Percentiles rank a stretch among this genome's conserved stretches.
These are phyloP conservation scores for Mycosphaerella sp. DNA, from an alignment of 2,329 filamentous ascomycete genomes.

Conservation along the genomic window DNA sequence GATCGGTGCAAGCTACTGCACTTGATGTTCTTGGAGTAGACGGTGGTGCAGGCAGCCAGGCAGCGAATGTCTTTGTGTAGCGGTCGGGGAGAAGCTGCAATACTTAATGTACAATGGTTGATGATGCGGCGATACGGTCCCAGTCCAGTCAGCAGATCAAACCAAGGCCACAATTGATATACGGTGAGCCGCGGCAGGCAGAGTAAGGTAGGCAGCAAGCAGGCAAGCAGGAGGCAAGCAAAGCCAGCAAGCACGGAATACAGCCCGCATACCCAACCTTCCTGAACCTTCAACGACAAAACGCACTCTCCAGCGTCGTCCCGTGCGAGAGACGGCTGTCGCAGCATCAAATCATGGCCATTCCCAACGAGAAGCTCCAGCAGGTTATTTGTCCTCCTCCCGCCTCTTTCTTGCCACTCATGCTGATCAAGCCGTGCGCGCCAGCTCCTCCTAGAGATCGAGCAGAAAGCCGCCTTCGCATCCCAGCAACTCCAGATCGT, in stretches of 20 bases:
- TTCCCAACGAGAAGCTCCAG: conserved; percentile 86
- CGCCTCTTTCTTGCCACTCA: not conserved
- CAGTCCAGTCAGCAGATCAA: not conserved
- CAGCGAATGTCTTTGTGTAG: not conserved
- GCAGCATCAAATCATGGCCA: conserved; percentile 63
- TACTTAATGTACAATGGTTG: not conserved
- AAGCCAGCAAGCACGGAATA: too few relatives aligned
- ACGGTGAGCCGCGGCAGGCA: not conserved
- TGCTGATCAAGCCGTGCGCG: conserved; percentile 12
- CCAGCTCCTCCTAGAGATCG: conserved; percentile 87
- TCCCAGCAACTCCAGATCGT: conserved; percentile 89
- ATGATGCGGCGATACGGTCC: not conserved
- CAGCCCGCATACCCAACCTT: not conserved
- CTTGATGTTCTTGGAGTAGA: not conserved
- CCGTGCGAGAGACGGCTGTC: not conserved
- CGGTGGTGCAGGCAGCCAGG: not conserved
- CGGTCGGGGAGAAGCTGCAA: not conserved
- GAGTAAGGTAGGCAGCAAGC: too few relatives aligned
- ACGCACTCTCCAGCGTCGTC: not conserved
- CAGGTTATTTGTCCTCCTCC: conserved; percentile 55
- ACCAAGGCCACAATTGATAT: not conserved
- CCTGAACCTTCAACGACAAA: not conserved
- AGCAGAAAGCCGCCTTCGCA: conserved; percentile 77
- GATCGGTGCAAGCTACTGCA: not conserved
- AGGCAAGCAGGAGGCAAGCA: too few relatives aligned